These are phyloP conservation scores for Sanghuangporus sanghuang DNA, from an alignment of 1,284 basidiomycete species.

Conservation along the genomic window DNA sequence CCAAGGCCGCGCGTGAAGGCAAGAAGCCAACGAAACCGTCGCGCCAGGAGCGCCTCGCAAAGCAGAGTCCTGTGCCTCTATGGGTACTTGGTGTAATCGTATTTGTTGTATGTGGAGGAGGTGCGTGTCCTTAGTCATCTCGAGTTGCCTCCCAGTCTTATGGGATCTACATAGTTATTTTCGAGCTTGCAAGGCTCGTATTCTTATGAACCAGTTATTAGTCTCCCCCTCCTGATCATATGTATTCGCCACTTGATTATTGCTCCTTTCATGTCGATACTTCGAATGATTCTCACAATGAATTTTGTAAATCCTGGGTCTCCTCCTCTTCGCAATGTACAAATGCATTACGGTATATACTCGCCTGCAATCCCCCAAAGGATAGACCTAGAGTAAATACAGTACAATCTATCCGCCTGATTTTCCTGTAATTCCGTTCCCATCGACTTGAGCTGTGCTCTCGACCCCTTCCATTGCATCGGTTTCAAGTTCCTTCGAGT, in stretches of 20 bases:
- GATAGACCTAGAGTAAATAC: background rate
- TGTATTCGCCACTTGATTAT: background rate
- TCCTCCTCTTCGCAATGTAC: background rate
- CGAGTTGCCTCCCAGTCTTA: background rate
- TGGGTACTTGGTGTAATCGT: slow-evolving; percentile 65
- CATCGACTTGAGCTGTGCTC: slow-evolving; percentile 24
- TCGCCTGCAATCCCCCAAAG: background rate
- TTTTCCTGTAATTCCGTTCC: slow-evolving; percentile 1
- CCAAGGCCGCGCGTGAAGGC: slow-evolving; percentile 60
- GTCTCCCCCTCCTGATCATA: background rate
- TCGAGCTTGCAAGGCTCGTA: slow-evolving; percentile 60
- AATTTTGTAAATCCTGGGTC: background rate
- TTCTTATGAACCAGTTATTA: slow-evolving; percentile 56
- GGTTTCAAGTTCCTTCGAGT: slow-evolving; percentile 71
- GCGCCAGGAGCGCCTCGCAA: slow-evolving; percentile 61
- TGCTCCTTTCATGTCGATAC: background rate
- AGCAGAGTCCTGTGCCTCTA: slow-evolving; percentile 63
- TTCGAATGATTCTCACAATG: background rate
- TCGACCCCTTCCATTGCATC: slow-evolving; percentile 76
- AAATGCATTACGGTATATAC: background rate
- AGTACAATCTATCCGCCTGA: background rate
- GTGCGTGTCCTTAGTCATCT: slow-evolving; percentile 35
- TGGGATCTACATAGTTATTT: slow-evolving; percentile 46
- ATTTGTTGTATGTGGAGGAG: slow-evolving; percentile 74
- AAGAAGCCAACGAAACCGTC: slow-evolving; percentile 71